Base-by-base conservation (phyloP, 2,329 filamentous ascomycete genomes). In the Beauveria caledonica region DNA sequence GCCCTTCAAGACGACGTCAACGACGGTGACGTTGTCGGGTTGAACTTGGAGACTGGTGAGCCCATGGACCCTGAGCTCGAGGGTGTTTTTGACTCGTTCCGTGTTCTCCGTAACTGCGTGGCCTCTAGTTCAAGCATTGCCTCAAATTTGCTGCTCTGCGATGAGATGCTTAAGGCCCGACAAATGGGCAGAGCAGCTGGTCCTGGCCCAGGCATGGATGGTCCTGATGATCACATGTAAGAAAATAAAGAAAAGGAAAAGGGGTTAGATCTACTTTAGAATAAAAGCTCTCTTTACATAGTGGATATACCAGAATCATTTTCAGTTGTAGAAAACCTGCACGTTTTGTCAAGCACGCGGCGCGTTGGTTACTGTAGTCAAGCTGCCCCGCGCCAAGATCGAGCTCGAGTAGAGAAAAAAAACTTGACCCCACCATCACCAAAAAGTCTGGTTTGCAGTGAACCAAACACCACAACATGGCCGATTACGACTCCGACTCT, bases 81-180 rank as follows among this genome's bases (percentile, higher is more conserved):
- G 72, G 94, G 94, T 68, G 88, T 99, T 9, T 99, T 90, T 73
- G 94, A 99, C 74, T 97, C 92, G 15, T 99, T 95, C 85, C 85
- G 94, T 62, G 94, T 99, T 40, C 76, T 99, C 68, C 85, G 94
- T 67, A 97, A 97, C 79, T 92, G 88, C 73, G 86, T 99, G 64
- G 92, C 94, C 3, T 97, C 92, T 39, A 94, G 92, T 74, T 89
- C 93, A 27, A 91, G 94, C 64, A 99, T 99, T 70, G 93, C 94
- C 6, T 93, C 90, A 10, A 99, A 99, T 77, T 80, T 99, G 65
- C 79, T 99, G 66, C 83, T 99, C 54, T 99, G 94, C 70, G 94
- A 99, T 70, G 94, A 99, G 81, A 83, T 99, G 79, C 80, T 99
- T 69, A 99, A 99, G 82, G 94, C 94, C 63, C 84, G 94, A 73